Evolutionary conservation across 495 filamentous ascomycete species (phyloP), one percentile per base, ranked within the genome.

Genomic region (Aspergillus homomorphus): DNA sequence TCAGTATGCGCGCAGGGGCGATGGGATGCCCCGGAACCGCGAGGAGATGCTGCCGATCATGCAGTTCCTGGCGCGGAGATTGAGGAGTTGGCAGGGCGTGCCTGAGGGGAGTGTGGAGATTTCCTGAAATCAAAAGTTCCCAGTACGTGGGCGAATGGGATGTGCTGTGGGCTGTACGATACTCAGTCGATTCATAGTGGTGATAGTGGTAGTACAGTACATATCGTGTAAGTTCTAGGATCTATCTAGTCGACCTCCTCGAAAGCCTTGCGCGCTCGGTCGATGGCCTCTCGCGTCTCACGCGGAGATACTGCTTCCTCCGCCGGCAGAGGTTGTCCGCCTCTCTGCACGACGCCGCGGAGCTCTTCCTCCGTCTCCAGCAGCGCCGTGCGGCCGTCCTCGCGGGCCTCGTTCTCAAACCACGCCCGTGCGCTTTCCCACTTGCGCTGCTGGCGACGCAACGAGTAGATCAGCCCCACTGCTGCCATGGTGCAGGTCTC

Each of bases 11-110:
- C 83, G 85, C 69, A 65, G 64, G 14, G 89, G 87, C 10, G 94
- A 97, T 77, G 81, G 81, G 9, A 96, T 97, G 94, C 89, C 92
- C 21, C 72, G 75, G 58, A 90, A 77, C 69, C 76, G 87, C 53
- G 91, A 96, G 20, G 93, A 98, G 80, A 91, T 94, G 84, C 59
- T 90, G 60, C 93, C 94, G 2, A 83, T 97, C 49, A 97, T 98
- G 93, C 80, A 85, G 66, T 98, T 97, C 73, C 89, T 97, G 68
- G 90, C 88, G 0, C 80, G 89, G 54, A 80, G 89, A 62, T 70
- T 98, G 68, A 76, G 77, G 69, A 92, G 83, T 74, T 78, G 79
- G 51, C 71, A 76, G 60, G 85, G 84, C 22, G 80, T 87, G 45
- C 86, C 84, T 4, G 76, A 79, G 61, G 85, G 84, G 4, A 80